Base-by-base conservation (phyloP, 495 filamentous ascomycete genomes). In the Chaetomidium leptoderma region DNA sequence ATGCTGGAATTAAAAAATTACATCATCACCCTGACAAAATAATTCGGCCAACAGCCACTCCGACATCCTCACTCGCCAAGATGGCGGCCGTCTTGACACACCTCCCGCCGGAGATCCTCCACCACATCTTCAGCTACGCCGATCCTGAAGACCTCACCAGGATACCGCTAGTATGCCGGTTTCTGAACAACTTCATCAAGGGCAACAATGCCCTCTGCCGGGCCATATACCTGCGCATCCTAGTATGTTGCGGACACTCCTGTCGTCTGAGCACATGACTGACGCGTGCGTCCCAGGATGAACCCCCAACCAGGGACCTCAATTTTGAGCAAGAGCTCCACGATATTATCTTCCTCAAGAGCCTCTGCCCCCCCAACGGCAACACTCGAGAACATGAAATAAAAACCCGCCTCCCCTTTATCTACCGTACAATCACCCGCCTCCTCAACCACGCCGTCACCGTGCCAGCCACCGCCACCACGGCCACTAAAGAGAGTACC, bases 31-130 rank as follows among this genome's bases (percentile, higher is more conserved):
- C n/a, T n/a, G 13, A 24, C 40, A 9, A 24, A 44, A 4, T 21
- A 8, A 35, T 35, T 13, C 2, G 7, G 9, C 14, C 32, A 2
- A 13, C 8, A 13, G 32, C 9, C 32, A 9, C 9, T n/a, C 16
- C 16, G 6, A 10, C 37, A 2, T 35, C 46, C 0, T 35, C 29
- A 26, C 4, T 21, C 16, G 6, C 4, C 26, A 44, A 27, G 36
- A 75, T 72, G 70, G 63, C 59, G 16, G 57, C 44, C 11, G 6
- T 57, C 42, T 50, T 77, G 2, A 72, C 67, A 9, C 67, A 72
- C n/a, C 72, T 82, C 8, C 80, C 79, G 6, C 73, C 78, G n/a
- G 83, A 86, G 68, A 75, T 84, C 44, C 59, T 85, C 27, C 78
- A 83, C 58, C 68, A 74, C 57, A 79, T 87, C 53, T 70, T 87